phyloP scores from a whole-genome alignment of 495 filamentous ascomycete species.

The Filosporella fistucella region DNA sequence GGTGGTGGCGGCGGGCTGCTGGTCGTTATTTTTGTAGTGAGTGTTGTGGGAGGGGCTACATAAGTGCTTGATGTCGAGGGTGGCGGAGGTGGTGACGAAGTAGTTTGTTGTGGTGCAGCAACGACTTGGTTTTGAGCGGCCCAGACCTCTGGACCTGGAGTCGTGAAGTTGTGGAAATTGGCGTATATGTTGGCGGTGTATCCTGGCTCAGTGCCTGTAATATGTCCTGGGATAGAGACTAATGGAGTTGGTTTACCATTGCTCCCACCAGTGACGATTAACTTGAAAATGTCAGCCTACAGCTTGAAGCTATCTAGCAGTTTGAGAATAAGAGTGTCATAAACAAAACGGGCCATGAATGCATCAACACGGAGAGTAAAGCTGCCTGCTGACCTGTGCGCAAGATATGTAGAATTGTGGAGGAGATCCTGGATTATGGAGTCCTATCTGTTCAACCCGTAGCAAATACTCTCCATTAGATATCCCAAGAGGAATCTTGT shows the following conservation, averaged over 20 bases:
- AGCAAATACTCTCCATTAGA: slow-evolving; percentile 56
- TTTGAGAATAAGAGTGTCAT: too few relatives aligned
- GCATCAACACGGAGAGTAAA: too few relatives aligned
- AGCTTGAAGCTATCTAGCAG: too few relatives aligned
- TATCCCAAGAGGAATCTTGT: slow-evolving; percentile 49
- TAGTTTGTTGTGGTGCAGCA: too few relatives aligned
- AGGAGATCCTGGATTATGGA: slow-evolving; percentile 46
- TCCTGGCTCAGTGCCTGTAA: slow-evolving; percentile 49
- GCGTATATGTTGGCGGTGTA: slow-evolving; percentile 48
- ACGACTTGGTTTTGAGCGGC: too few relatives aligned
- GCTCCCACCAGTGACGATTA: slow-evolving; percentile 51
- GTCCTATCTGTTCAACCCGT: slow-evolving; percentile 54
- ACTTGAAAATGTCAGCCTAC: too few relatives aligned
- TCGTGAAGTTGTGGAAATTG: slow-evolving; percentile 43
- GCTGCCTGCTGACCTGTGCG: slow-evolving; percentile 58
- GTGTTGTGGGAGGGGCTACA: too few relatives aligned
- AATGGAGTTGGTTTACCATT: slow-evolving; percentile 36
- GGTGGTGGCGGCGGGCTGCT: too few relatives aligned
- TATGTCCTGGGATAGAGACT: slow-evolving; percentile 47
- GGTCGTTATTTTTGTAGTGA: too few relatives aligned
- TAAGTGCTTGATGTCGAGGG: too few relatives aligned
- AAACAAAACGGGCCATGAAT: too few relatives aligned
- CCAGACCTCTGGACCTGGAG: slow-evolving; percentile 41
- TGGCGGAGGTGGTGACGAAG: too few relatives aligned
- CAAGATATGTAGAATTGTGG: slow-evolving; percentile 53